Percentiles rank a stretch among this genome's conserved stretches.
These are phyloP conservation scores for Flaveria ramosissima DNA, from an alignment of 129 eudicot species.

Conservation along the genomic window DNA sequence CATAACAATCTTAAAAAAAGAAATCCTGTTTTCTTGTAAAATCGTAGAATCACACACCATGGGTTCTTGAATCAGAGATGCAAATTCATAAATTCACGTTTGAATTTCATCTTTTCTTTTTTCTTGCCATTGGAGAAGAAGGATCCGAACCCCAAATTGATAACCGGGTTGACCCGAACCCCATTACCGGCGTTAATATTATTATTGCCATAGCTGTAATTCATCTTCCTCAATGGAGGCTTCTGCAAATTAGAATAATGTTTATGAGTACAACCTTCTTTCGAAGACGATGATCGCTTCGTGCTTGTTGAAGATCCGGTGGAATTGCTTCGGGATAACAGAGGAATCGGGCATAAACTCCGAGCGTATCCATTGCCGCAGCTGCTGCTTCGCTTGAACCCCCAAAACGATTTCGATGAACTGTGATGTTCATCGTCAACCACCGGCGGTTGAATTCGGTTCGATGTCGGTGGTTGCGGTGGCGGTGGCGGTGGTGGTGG, in stretches of 20 bases:
- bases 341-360: slow-evolving; percentile 70
- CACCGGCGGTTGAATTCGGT: slow-evolving; percentile 7
- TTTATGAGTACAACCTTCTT: slow-evolving; percentile 39
- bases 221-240: slow-evolving; percentile 74
- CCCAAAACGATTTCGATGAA: slow-evolving; percentile 65
- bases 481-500: slow-evolving; percentile 12
- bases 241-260: slow-evolving; percentile 44
- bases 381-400: slow-evolving; percentile 76
- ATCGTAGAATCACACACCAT: neutral
- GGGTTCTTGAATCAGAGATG: too few relatives aligned
- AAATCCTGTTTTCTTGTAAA: neutral
- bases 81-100: neutral
- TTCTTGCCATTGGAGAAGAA: slow-evolving; percentile 67
- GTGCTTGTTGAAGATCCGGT: slow-evolving; percentile 64
- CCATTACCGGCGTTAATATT: slow-evolving; percentile 23
- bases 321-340: slow-evolving; percentile 77
- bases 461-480: slow-evolving; percentile 15
- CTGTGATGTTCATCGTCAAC: slow-evolving; percentile 31
- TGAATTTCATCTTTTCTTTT: slow-evolving; percentile 64
- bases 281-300: slow-evolving; percentile 45
- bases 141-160: slow-evolving; percentile 80
- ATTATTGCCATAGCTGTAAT: slow-evolving; percentile 24
- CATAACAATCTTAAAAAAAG: neutral
- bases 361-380: slow-evolving; percentile 71
- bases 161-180: slow-evolving; percentile 56